A percentile compares a stretch with the other conserved stretches of the same genome.
phyloP scores from a whole-genome alignment of 495 filamentous ascomycete species.

The Penicillium bialowiezense region DNA sequence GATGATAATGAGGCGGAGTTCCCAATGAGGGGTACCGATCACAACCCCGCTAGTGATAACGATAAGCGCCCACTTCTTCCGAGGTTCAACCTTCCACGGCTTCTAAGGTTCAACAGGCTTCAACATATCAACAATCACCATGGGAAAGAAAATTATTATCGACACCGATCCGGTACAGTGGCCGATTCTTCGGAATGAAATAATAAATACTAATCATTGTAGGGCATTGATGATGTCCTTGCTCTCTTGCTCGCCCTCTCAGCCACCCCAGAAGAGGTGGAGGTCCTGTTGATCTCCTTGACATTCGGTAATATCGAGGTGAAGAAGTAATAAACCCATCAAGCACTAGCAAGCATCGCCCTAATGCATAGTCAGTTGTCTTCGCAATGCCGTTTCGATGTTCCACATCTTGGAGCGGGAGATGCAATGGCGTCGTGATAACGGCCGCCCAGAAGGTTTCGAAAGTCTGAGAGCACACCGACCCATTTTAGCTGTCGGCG shows the following conservation, averaged over 20 bases:
- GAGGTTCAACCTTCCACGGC: no score
- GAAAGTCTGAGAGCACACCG: conserved; percentile 62
- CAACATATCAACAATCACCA: conserved; percentile 6
- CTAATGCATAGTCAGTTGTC: conserved; percentile 54
- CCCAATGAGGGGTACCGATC: not conserved
- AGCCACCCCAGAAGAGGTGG: conserved; percentile 77
- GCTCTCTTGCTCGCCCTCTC: conserved; percentile 83
- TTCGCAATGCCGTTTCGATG: conserved; percentile 85
- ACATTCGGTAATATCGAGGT: conserved; percentile 92
- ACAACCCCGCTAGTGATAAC: conserved; percentile 9
- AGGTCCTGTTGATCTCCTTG: conserved; percentile 83
- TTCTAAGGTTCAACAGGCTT: not conserved
- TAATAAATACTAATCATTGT: no score
- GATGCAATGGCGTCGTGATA: conserved; percentile 72
- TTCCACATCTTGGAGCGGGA: conserved; percentile 94
- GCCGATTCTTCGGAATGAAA: not conserved
- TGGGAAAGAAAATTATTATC: conserved; percentile 74
- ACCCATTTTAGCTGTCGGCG: conserved; percentile 83
- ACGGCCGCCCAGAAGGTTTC: conserved; percentile 65
- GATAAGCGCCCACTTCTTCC: conserved; percentile 14
- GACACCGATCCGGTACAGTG: conserved; percentile 78
- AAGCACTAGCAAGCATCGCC: not conserved
- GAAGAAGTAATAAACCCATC: conserved; percentile 51
- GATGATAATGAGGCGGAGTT: no score
- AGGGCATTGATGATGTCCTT: conserved; percentile 91